Conservation (phyloP, 768 basidiomycete species). For the Suillus lakei region DNA sequence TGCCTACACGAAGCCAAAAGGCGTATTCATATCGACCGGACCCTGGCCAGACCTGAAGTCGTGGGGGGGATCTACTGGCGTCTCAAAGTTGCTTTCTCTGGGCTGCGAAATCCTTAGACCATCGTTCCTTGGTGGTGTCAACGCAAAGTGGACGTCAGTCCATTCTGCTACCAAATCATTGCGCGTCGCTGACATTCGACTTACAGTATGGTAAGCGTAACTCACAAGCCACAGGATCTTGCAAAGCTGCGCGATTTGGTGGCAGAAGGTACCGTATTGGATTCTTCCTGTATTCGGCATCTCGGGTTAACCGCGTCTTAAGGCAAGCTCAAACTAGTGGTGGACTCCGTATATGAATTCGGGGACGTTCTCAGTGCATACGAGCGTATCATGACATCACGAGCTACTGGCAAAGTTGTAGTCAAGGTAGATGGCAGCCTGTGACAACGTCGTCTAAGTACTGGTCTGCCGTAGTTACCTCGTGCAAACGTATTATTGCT, state of each 20-base stretch:
- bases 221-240: conserved; percentile 40
- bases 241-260: conserved; percentile 42
- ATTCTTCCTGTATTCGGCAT: background rate
- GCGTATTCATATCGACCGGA: conserved; percentile 58
- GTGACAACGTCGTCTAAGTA: background rate
- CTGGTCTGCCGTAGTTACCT: background rate
- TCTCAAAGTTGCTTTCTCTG: conserved; percentile 13
- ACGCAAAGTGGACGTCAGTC: conserved; percentile 51
- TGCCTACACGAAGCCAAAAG: conserved; percentile 56
- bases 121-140: conserved; percentile 55
- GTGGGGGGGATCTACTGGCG: conserved; percentile 37
- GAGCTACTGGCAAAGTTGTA: conserved; percentile 70
- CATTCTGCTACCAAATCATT: background rate
- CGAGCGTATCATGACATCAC: conserved; percentile 56
- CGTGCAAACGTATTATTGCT: background rate
- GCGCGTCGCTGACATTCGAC: background rate
- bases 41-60: conserved; percentile 41
- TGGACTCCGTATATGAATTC: conserved; percentile 66
- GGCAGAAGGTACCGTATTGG: conserved; percentile 42
- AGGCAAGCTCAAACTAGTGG: conserved; percentile 56
- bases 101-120: conserved; percentile 45
- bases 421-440: conserved; percentile 46
- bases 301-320: background rate
- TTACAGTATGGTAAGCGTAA: conserved; percentile 39
- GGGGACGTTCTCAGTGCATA: conserved; percentile 65